These are phyloP conservation scores for Oxytropis ochrocephala DNA, from an alignment of 306 rosid species.

Conservation along the genomic window DNA sequence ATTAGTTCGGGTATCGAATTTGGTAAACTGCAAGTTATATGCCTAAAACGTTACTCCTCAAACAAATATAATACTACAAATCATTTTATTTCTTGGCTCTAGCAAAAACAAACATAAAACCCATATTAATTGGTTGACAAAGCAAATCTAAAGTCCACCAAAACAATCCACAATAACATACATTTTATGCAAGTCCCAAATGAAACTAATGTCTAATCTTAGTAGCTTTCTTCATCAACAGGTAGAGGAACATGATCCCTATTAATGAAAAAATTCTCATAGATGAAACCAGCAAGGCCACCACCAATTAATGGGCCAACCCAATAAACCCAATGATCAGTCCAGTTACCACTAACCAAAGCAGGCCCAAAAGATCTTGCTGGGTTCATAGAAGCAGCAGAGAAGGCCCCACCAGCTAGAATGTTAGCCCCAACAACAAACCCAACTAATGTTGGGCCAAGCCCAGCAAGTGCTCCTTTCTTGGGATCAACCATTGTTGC, in stretches of 20 bases:
- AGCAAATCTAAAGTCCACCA: background rate
- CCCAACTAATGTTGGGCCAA: conserved; percentile 68
- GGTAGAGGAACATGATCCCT: conserved; percentile 45
- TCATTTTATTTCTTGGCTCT: background rate
- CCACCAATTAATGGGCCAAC: conserved; percentile 94
- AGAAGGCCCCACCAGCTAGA: conserved; percentile 76
- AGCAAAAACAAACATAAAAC: background rate
- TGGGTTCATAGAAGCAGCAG: conserved; percentile 85
- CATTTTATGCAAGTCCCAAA: background rate
- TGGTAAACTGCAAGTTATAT: too few relatives aligned
- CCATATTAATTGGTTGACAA: background rate
- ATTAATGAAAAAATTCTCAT: conserved; percentile 66
- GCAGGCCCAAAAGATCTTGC: conserved; percentile 93
- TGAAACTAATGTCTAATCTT: background rate
- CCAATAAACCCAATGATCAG: conserved; percentile 93
- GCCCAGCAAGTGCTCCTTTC: conserved; percentile 58
- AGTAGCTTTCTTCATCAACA: conserved; percentile 21
- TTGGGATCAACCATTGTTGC: conserved; percentile 87
- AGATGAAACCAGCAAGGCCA: conserved; percentile 68
- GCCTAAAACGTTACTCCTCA: too few relatives aligned
- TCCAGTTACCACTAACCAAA: conserved; percentile 69
- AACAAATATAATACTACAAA: background rate
- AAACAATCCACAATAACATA: background rate
- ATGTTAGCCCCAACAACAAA: conserved; percentile 84
- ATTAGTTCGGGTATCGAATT: too few relatives aligned